Evolutionary conservation across 2,329 filamentous ascomycete species (phyloP).

Genomic region (Aureobasidium melanogenum): DNA sequence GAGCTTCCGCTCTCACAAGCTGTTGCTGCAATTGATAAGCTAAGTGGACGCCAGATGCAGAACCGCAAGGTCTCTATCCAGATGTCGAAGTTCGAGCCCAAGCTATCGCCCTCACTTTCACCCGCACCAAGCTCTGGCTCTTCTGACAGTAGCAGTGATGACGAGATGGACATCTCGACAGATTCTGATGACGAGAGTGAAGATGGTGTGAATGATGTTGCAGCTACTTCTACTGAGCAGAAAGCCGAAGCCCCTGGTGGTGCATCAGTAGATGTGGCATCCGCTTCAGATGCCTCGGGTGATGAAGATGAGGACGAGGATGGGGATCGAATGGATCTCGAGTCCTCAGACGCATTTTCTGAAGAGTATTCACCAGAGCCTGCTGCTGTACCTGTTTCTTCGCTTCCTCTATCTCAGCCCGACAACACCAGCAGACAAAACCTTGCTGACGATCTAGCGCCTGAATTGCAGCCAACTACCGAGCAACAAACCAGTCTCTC

Average conservation of each 20-base stretch:
- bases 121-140: not conserved
- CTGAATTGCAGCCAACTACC: slow-evolving; percentile 27
- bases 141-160: slow-evolving; percentile 1
- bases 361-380: slow-evolving; percentile 7
- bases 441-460: slow-evolving; percentile 30
- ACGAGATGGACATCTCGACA: slow-evolving; percentile 12
- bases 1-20: slow-evolving; percentile 7
- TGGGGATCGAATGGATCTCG: slow-evolving; percentile 7
- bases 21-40: slow-evolving; percentile 8
- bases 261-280: not conserved
- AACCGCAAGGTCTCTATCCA: not conserved
- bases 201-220: slow-evolving; percentile 17
- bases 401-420: not conserved
- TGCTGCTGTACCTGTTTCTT: not conserved
- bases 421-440: slow-evolving; percentile 1
- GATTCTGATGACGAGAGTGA: slow-evolving; percentile 14
- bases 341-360: slow-evolving; percentile 1
- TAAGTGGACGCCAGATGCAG: not conserved
- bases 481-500: slow-evolving; percentile 18
- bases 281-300: not conserved
- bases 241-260: not conserved
- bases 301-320: not conserved
- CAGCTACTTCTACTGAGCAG: slow-evolving; percentile 15
- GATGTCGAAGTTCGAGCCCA: not conserved
- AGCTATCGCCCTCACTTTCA: not conserved